Base-by-base conservation (phyloP, 345 rosid species). In the Cardamine occulta region DNA sequence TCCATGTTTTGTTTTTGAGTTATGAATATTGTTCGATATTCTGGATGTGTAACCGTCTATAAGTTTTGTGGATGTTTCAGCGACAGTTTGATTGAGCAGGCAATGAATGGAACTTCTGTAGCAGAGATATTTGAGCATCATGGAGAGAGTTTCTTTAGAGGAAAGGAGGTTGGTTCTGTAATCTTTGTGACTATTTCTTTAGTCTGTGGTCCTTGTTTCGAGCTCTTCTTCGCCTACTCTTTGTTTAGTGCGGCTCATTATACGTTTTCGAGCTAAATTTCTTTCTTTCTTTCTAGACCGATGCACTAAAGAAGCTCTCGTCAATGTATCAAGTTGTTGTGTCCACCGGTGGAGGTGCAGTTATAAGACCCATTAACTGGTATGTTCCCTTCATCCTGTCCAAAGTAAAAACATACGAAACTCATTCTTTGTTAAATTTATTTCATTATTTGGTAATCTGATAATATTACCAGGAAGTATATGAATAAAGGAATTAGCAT, bases 291-390 rank as follows among this genome's bases (percentile, higher is more conserved):
- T 68, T 75, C 19, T 72, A 91, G 98, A 88, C 96, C 18, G 91
- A 91, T 77, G 84, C 70, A 47, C 75, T 95, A 78, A 80, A 52
- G 80, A 77, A 79, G 64, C 83, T 95, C 39, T 92, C 99, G 37
- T 60, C 80, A 39, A 84, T 74, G 86, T 84, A 81, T 63, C 82
- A 58, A 48, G 80, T 87, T 63, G 97, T 95, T 80, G 94, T 95
- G 75, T 95, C 99, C 63, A 95, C 99, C 0, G 99, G 99, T 19
- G 98, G 99, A 72, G 99, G 99, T 74, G 97, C 88, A 11, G 99
- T 95, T 31, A 79, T 82, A 13, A 80, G 80, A 63, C 93, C 96
- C 18, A 74, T 87, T 78, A 95, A 95, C 80, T 95, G 99, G 99
- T 92, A 8, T 59, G 77, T 67, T 34, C 11, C 0, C 37, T 63